Evolutionary conservation across 2,329 filamentous ascomycete genomes (phyloP).

Genomic region (Didymella arachidicola): DNA sequence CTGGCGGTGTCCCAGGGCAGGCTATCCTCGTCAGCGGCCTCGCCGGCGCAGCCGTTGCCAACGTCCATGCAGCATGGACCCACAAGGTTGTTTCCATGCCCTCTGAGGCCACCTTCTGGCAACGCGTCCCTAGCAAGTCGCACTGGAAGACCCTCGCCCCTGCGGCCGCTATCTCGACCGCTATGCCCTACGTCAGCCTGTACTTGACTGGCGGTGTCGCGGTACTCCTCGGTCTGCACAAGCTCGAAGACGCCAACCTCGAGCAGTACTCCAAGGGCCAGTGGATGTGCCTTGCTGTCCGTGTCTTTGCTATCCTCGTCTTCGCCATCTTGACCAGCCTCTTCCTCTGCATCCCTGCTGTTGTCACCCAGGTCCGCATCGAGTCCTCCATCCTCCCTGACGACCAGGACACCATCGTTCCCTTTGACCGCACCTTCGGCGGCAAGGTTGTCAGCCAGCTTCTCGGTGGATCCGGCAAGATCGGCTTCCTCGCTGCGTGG

Average conservation of each 20-base stretch:
- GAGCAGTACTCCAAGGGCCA: slow-evolving; percentile 45
- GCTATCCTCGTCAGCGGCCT: slow-evolving; percentile 64
- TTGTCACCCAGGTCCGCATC: slow-evolving; percentile 79
- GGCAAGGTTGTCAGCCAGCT: slow-evolving; percentile 78
- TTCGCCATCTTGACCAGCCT: slow-evolving; percentile 62
- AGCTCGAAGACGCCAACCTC: slow-evolving; percentile 44
- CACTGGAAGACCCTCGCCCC: slow-evolving; percentile 73
- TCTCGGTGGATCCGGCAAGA: slow-evolving; percentile 74
- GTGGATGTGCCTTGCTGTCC: slow-evolving; percentile 48
- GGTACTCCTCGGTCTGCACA: slow-evolving; percentile 49
- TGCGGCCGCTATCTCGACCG: slow-evolving; percentile 70
- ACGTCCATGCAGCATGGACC: slow-evolving; percentile 79
- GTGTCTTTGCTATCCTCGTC: slow-evolving; percentile 52
- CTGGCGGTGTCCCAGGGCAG: slow-evolving; percentile 53
- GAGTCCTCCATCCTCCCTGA: slow-evolving; percentile 87
- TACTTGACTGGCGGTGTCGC: slow-evolving; percentile 58
- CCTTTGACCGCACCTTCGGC: slow-evolving; percentile 86
- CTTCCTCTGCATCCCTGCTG: slow-evolving; percentile 78
- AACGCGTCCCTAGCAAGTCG: slow-evolving; percentile 72
- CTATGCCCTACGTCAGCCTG: slow-evolving; percentile 63
- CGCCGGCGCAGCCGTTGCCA: slow-evolving; percentile 68
- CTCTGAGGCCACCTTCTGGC: slow-evolving; percentile 66
- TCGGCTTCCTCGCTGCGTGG: slow-evolving; percentile 80
- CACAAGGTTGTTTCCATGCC: slow-evolving; percentile 82
- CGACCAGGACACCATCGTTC: slow-evolving; percentile 82